phyloP scores from a whole-genome alignment of 2,329 filamentous ascomycete species.

The Akanthomyces uredinophilus region DNA sequence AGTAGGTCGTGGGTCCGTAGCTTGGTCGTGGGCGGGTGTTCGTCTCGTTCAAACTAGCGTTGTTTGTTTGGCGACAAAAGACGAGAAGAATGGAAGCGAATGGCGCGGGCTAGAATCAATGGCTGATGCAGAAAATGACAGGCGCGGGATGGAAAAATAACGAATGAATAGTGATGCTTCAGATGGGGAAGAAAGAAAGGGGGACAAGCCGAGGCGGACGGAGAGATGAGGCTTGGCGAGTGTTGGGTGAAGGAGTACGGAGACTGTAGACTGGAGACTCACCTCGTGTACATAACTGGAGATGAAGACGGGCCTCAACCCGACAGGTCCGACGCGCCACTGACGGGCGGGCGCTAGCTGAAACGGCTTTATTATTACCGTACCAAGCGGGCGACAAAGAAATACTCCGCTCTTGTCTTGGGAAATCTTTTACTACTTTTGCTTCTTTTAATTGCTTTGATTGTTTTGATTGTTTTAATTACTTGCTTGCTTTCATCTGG shows the following conservation, averaged over 20 bases:
- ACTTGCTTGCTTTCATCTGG: no score
- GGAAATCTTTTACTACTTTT: no score
- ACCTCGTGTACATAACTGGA: background rate
- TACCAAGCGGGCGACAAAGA: background rate
- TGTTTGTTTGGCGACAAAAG: background rate
- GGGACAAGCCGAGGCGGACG: background rate
- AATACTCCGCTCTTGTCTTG: background rate
- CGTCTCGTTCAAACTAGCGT: background rate
- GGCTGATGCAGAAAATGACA: background rate
- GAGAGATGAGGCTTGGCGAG: background rate
- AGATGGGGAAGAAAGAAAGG: background rate
- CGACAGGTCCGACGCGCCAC: no score
- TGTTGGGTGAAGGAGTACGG: no score
- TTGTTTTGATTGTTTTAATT: no score
- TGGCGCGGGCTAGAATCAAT: background rate
- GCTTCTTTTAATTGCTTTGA: no score
- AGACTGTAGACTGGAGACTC: no score
- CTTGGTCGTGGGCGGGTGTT: background rate
- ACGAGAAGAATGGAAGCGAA: background rate
- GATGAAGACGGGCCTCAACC: background rate
- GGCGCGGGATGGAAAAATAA: background rate
- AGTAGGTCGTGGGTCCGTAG: background rate
- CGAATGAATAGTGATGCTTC: background rate
- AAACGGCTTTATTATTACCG: slow-evolving; percentile 7
- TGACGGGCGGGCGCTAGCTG: background rate